phyloP scores from a whole-genome alignment of 257 asterid genomes.

The Orobanche coerulescens region DNA sequence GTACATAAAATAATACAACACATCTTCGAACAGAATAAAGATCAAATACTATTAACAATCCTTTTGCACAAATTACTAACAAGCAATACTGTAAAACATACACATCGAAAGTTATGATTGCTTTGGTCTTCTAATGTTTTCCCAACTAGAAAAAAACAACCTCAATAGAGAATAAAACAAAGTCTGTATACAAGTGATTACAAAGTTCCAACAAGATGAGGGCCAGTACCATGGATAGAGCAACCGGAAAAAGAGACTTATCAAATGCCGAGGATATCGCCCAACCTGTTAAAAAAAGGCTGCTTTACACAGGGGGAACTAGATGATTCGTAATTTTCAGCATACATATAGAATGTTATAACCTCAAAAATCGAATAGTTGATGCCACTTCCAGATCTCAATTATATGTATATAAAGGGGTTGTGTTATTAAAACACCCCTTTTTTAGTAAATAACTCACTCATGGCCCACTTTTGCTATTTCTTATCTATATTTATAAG shows the following conservation, averaged over 20 bases:
- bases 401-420: too few species aligned
- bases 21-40: not conserved
- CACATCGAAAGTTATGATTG: constrained; percentile 24
- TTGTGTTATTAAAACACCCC: too few species aligned
- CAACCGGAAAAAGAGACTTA: constrained; percentile 78
- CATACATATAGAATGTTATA: not conserved
- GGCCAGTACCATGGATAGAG: constrained; percentile 97
- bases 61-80: not conserved
- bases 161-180: constrained; percentile 53
- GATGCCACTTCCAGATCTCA: not conserved
- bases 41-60: not conserved
- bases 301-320: not conserved
- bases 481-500: too few species aligned
- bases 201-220: constrained; percentile 89
- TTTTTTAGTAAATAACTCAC: too few species aligned
- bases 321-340: not conserved
- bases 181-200: constrained; percentile 56
- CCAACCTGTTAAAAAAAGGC: constrained; percentile 51
- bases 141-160: constrained; percentile 53
- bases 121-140: constrained; percentile 36
- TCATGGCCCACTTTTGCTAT: too few species aligned
- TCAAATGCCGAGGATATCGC: constrained; percentile 72
- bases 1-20: constrained; percentile 24
- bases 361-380: not conserved
- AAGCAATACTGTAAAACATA: not conserved